These are phyloP conservation scores for Carpinus fangiana DNA, from an alignment of 306 rosid genomes.

Conservation along the genomic window DNA sequence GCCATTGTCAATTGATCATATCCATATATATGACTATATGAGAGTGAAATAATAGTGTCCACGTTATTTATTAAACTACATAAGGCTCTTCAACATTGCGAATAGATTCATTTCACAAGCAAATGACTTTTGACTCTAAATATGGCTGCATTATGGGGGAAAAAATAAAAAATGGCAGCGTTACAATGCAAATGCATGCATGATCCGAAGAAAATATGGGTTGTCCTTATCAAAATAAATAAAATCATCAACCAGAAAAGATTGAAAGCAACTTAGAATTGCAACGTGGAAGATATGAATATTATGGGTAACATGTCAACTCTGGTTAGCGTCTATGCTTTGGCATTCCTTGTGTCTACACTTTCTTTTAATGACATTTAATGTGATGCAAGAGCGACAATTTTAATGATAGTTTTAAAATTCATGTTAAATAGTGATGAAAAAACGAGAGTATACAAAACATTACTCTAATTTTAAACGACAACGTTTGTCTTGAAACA, in stretches of 20 bases:
- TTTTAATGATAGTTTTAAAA: too few relatives aligned
- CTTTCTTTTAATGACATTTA: too few relatives aligned
- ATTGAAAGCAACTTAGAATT: conserved; percentile 1
- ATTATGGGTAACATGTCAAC: not conserved
- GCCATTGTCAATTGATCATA: too few relatives aligned
- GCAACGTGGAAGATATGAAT: conserved; percentile 17
- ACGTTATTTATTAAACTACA: not conserved
- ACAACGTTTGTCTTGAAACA: too few relatives aligned
- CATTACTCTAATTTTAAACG: too few relatives aligned
- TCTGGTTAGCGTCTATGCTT: not conserved
- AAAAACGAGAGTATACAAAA: too few relatives aligned
- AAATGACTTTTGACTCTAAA: conserved; percentile 16
- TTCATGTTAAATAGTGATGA: too few relatives aligned
- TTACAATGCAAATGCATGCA: not conserved
- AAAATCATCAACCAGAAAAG: not conserved
- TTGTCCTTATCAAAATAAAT: not conserved
- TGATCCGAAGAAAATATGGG: not conserved
- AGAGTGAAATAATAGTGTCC: not conserved
- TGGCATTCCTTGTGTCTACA: too few relatives aligned
- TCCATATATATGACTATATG: too few relatives aligned
- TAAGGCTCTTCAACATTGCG: not conserved
- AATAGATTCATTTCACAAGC: conserved; percentile 8
- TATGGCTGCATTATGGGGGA: not conserved
- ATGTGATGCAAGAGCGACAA: too few relatives aligned
- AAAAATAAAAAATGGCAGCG: not conserved